phyloP scores from a whole-genome alignment of 2,329 filamentous ascomycete genomes.

The Venturia carpophila region DNA sequence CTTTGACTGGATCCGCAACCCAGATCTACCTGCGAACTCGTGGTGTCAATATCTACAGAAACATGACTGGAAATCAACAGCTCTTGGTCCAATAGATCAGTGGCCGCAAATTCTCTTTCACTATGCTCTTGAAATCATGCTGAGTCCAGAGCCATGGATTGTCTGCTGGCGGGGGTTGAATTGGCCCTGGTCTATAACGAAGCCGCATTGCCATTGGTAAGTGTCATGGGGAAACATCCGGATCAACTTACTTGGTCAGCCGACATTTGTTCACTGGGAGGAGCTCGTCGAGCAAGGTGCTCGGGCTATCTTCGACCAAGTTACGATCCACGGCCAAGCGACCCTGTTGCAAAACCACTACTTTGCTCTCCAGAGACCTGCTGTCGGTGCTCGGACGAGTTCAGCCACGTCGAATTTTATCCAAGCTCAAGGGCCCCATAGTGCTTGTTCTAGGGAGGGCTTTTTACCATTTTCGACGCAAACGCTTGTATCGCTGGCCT shows the following conservation, averaged over 20 bases:
- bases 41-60: not conserved
- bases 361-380: not conserved
- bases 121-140: not conserved
- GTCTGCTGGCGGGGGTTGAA: conserved; percentile 8
- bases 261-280: not conserved
- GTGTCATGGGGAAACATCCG: not conserved
- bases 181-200: conserved; percentile 10
- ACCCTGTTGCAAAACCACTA: not conserved
- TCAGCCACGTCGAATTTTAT: not conserved
- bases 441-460: not conserved
- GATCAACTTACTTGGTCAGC: conserved; percentile 1
- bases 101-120: conserved; percentile 1
- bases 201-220: not conserved
- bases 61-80: conserved; percentile 8
- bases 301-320: not conserved
- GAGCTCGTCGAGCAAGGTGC: not conserved
- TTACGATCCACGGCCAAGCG: not conserved
- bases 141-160: not conserved
- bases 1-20: not conserved
- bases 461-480: conserved; percentile 27
- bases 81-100: conserved; percentile 4
- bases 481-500: not conserved
- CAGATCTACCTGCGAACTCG: not conserved
- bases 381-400: not conserved
- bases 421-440: not conserved